phyloP scores from a whole-genome alignment of 2,329 filamentous ascomycete genomes.

The Pseudocercospora fuligena region DNA sequence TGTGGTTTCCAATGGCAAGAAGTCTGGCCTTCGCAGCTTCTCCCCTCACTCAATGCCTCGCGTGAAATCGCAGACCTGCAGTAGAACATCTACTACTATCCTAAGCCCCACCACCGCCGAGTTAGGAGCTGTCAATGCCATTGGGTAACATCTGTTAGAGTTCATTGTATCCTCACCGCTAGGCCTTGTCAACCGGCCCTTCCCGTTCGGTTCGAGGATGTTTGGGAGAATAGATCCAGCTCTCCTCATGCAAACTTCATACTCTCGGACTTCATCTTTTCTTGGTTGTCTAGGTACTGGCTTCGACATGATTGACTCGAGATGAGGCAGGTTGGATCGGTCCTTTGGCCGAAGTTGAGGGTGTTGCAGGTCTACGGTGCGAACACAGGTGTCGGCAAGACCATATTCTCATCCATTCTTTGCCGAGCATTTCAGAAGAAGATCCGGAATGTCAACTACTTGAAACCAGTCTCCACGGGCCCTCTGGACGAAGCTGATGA shows the following conservation, averaged over 20 bases:
- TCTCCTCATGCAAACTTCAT: background rate
- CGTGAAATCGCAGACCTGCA: background rate
- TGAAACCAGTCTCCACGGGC: slow-evolving; percentile 85
- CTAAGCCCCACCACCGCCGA: background rate
- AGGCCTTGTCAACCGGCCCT: background rate
- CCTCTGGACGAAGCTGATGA: slow-evolving; percentile 72
- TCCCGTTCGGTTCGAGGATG: background rate
- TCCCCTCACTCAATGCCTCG: background rate
- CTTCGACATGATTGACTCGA: slow-evolving; percentile 19
- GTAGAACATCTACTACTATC: background rate
- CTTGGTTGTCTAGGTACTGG: background rate
- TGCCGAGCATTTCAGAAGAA: slow-evolving; percentile 63
- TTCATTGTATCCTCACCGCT: slow-evolving; percentile 3
- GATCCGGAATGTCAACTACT: slow-evolving; percentile 63
- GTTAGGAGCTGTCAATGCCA: slow-evolving; percentile 1
- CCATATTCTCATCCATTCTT: slow-evolving; percentile 74
- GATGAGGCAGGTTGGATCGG: slow-evolving; percentile 60
- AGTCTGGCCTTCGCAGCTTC: background rate
- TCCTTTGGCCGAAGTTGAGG: slow-evolving; percentile 71
- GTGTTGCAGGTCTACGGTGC: slow-evolving; percentile 79
- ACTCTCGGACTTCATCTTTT: background rate
- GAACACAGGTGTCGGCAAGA: slow-evolving; percentile 86
- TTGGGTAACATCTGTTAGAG: background rate
- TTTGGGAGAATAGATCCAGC: background rate
- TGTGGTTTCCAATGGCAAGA: background rate